Conservation (phyloP, 225 moss, liverwort and hornwort species). For the Sphagnum contortum region DNA sequence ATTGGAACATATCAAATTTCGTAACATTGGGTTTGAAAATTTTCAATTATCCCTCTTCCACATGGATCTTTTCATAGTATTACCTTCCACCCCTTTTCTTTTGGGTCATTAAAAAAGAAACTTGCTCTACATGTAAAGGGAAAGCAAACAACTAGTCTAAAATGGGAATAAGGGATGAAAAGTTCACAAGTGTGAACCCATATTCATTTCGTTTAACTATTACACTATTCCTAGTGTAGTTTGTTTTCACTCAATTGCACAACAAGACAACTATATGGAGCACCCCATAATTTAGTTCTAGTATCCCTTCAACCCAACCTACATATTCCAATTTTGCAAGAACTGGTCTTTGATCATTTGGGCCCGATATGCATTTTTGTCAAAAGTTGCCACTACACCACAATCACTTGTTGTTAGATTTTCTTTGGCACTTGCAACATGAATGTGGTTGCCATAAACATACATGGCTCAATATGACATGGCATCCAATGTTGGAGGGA, state of each 20-base stretch:
- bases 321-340: background rate
- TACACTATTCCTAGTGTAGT: background rate
- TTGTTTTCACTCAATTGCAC: background rate
- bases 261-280: background rate
- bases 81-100: background rate
- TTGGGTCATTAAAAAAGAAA: background rate
- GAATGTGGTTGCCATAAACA: background rate
- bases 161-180: background rate
- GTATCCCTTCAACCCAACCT: background rate
- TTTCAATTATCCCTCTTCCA: background rate
- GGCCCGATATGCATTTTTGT: background rate
- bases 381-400: background rate
- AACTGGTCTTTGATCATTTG: background rate
- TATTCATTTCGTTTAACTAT: background rate
- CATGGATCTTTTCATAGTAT: background rate
- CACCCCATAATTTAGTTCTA: background rate
- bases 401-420: background rate
- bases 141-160: background rate
- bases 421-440: background rate
- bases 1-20: no score
- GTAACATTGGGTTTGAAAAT: no score
- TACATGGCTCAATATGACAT: background rate
- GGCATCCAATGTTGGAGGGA: background rate
- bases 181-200: background rate
- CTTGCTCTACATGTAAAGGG: background rate